Conservation (phyloP, 2,329 filamentous ascomycete genomes). For the Fusarium continuum region DNA sequence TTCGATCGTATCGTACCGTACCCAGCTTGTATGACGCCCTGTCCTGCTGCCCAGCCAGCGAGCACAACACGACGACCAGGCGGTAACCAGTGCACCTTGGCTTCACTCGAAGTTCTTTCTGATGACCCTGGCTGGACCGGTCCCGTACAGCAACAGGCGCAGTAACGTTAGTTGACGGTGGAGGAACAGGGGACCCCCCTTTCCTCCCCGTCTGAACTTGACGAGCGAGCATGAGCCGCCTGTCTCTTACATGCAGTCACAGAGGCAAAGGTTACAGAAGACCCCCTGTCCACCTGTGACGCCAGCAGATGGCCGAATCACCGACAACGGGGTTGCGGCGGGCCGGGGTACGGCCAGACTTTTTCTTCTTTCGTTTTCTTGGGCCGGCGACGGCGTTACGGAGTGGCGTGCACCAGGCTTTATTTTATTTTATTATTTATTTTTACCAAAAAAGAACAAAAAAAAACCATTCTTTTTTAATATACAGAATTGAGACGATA, state of each 20-base stretch:
- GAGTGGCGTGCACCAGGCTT: slow-evolving; percentile 17
- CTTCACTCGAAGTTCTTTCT: neutral
- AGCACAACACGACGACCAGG: slow-evolving; percentile 22
- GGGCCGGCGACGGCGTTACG: slow-evolving; percentile 9
- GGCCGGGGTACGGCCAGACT: slow-evolving; percentile 21
- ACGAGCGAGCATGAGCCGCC: slow-evolving; percentile 10
- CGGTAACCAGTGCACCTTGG: slow-evolving; percentile 24
- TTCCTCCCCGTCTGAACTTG: slow-evolving; percentile 16
- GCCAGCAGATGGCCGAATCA: slow-evolving; percentile 39
- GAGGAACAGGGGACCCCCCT: slow-evolving; percentile 24
- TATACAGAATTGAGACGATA: slow-evolving; percentile 18
- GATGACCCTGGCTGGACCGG: neutral
- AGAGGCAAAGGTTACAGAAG: slow-evolving; percentile 30
- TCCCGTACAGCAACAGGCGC: slow-evolving; percentile 17
- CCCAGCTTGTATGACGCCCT: slow-evolving; percentile 19
- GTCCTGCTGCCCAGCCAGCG: slow-evolving; percentile 31
- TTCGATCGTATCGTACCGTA: slow-evolving; percentile 26
- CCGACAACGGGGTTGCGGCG: slow-evolving; percentile 28
- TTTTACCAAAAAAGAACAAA: too few relatives aligned
- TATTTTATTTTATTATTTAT: too few relatives aligned
- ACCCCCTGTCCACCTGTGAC: slow-evolving; percentile 41
- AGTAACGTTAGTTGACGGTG: slow-evolving; percentile 31
- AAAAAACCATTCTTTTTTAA: too few relatives aligned
- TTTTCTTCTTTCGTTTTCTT: slow-evolving; percentile 1
- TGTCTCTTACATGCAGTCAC: slow-evolving; percentile 25